Percentiles rank a stretch among this genome's conserved stretches.
These are phyloP conservation scores for Schizonepeta tenuifolia DNA, from an alignment of 257 asterid species.

Conservation along the genomic window DNA sequence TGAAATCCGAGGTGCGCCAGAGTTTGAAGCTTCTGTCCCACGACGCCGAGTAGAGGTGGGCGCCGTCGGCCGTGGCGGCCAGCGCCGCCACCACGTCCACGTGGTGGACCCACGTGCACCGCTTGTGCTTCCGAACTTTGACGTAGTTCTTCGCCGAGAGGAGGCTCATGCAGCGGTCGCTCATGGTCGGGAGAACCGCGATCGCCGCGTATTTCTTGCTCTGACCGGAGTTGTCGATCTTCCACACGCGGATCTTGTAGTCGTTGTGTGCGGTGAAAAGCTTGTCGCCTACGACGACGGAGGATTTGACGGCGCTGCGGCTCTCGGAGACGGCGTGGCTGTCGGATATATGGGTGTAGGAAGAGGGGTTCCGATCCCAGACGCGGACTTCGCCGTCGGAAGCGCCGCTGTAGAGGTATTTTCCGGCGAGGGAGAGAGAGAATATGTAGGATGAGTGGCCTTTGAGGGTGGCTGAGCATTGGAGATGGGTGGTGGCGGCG, in stretches of 20 bases:
- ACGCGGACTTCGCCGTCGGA: constrained; percentile 60
- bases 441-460: constrained; percentile 56
- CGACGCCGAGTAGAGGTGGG: constrained; percentile 60
- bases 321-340: constrained; percentile 35
- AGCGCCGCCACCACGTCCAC: constrained; percentile 69
- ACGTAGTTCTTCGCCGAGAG: constrained; percentile 60
- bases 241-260: constrained; percentile 77
- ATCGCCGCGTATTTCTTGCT: constrained; percentile 37
- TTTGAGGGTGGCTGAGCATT: constrained; percentile 53
- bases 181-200: constrained; percentile 56
- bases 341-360: not conserved
- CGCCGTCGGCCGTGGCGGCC: constrained; percentile 49
- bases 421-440: constrained; percentile 57
- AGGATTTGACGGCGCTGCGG: constrained; percentile 53
- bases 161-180: constrained; percentile 54
- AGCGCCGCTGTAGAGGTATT: constrained; percentile 61
- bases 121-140: constrained; percentile 57
- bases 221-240: constrained; percentile 37
- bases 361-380: constrained; percentile 45
- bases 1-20: constrained; percentile 68
- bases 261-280: constrained; percentile 75
- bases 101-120: constrained; percentile 72
- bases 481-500: constrained; percentile 37
- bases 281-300: constrained; percentile 45
- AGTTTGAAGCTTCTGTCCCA: constrained; percentile 75